phyloP scores from a whole-genome alignment of 108 stramenopile species.

The Stephanodiscus minutulus region DNA sequence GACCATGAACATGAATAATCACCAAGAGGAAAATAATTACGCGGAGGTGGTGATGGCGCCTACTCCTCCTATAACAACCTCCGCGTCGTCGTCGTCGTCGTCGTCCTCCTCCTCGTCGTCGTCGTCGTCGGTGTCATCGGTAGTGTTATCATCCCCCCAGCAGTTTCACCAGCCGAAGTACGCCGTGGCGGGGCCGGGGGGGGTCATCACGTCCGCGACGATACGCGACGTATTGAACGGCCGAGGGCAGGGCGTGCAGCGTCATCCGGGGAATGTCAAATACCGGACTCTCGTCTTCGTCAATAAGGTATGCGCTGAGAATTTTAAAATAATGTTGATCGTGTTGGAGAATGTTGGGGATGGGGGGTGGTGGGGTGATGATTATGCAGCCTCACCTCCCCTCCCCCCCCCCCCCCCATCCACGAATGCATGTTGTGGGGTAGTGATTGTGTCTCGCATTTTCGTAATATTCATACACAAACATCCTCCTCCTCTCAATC shows the following conservation, averaged over 20 bases:
- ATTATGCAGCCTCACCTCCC: no score
- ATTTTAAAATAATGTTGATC: background rate
- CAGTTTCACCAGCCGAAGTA: background rate
- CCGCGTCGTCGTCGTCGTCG: background rate
- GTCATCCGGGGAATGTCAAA: slow-evolving; percentile 48
- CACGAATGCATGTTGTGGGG: no score
- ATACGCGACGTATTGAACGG: slow-evolving; percentile 42
- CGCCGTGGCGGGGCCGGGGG: background rate
- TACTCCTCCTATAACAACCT: no score
- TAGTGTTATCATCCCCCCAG: no score
- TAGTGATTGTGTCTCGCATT: no score
- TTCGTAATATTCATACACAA: no score
- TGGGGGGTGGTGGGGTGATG: background rate
- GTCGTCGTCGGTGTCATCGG: background rate
- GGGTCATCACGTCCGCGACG: background rate
- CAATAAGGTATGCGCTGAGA: slow-evolving; percentile 32
- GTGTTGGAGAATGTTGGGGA: no score
- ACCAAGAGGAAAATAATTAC: no score
- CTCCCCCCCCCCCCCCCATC: background rate
- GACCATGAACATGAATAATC: no score
- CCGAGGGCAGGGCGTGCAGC: slow-evolving; percentile 50
- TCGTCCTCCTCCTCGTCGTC: background rate
- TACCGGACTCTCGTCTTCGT: slow-evolving; percentile 43
- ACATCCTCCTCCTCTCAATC: no score
- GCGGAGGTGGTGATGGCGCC: no score